phyloP scores from a whole-genome alignment of 2,329 filamentous ascomycete species.

The Aspergillus sp. region DNA sequence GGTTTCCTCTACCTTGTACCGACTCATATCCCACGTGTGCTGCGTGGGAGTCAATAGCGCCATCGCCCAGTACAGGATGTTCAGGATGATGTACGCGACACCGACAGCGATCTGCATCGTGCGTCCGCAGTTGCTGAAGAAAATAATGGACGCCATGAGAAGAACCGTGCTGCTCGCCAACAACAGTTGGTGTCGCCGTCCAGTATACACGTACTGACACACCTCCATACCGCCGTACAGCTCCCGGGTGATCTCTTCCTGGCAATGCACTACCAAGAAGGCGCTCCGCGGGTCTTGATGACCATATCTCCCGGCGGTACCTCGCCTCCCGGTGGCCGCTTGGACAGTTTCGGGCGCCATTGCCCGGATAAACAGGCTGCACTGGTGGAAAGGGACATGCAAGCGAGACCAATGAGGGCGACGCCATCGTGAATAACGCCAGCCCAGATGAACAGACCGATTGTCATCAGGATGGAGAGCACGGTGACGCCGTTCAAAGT shows the following conservation, averaged over 20 bases:
- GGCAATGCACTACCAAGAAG: conserved; percentile 57
- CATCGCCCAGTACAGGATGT: conserved; percentile 58
- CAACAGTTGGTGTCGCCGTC: conserved; percentile 49
- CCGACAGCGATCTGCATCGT: conserved; percentile 59
- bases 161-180: conserved; percentile 59
- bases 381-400: conserved; percentile 53
- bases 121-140: conserved; percentile 63
- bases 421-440: conserved; percentile 48
- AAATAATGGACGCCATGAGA: conserved; percentile 60
- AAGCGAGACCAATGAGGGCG: conserved; percentile 50
- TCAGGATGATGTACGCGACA: conserved; percentile 57
- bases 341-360: conserved; percentile 57
- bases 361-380: conserved; percentile 57
- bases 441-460: conserved; percentile 19
- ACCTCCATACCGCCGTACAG: conserved; percentile 61
- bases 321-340: conserved; percentile 47
- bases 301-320: conserved; percentile 60
- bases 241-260: conserved; percentile 61
- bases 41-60: conserved; percentile 47
- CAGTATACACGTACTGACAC: conserved; percentile 54
- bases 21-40: conserved; percentile 57
- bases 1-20: conserved; percentile 41
- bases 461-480: conserved; percentile 44
- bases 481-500: conserved; percentile 55
- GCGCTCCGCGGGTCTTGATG: conserved; percentile 59